Evolutionary conservation across 2,329 filamentous ascomycete species (phyloP).

Genomic region (Fusarium dlaminii): DNA sequence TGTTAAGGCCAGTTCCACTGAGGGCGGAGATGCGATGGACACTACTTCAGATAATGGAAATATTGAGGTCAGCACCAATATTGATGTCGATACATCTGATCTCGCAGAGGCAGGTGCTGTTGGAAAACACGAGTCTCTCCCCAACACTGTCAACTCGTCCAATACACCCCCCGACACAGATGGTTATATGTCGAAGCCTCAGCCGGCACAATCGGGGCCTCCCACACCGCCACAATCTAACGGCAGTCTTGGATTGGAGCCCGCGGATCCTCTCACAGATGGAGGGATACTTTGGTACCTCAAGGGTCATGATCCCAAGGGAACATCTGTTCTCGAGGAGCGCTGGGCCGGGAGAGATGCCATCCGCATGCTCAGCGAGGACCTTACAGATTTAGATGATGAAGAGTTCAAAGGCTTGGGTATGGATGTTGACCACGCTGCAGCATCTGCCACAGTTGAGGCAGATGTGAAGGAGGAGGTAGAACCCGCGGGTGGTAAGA

Average conservation of each 20-base stretch:
- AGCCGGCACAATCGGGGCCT: constrained; percentile 54
- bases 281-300: constrained; percentile 93
- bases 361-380: constrained; percentile 76
- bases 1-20: constrained; percentile 46
- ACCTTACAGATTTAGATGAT: constrained; percentile 91
- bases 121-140: constrained; percentile 39
- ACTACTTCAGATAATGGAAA: constrained; percentile 51
- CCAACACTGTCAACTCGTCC: constrained; percentile 39
- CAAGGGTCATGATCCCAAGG: constrained; percentile 78
- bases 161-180: constrained; percentile 61
- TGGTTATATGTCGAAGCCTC: constrained; percentile 52
- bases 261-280: constrained; percentile 66
- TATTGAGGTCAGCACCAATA: constrained; percentile 57
- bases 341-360: constrained; percentile 73
- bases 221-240: constrained; percentile 75
- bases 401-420: constrained; percentile 81
- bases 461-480: constrained; percentile 36
- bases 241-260: constrained; percentile 62
- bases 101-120: constrained; percentile 44
- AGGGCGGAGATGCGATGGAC: constrained; percentile 48
- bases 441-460: constrained; percentile 42
- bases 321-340: constrained; percentile 82
- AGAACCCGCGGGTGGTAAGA: constrained; percentile 37
- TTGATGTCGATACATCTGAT: constrained; percentile 58
- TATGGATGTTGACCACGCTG: constrained; percentile 60